Evolutionary conservation across 2,329 filamentous ascomycete genomes (phyloP).

Genomic region (Neoarthrinium moseri): DNA sequence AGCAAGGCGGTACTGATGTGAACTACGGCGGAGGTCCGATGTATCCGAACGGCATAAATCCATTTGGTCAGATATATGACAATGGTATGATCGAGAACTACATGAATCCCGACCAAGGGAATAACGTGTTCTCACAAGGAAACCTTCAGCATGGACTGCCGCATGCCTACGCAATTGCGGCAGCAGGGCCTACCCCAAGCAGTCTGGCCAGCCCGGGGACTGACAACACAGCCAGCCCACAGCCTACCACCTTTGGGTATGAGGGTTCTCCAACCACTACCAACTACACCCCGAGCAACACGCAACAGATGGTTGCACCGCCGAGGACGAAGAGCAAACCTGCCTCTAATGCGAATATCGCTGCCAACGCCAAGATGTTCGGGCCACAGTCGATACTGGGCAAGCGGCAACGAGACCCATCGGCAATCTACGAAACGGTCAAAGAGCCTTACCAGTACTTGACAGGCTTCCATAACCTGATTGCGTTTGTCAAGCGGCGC

Average conservation of each 20-base stretch:
- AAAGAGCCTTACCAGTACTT: slow-evolving; percentile 92
- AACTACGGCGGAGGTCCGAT: slow-evolving; percentile 41
- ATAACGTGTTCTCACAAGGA: slow-evolving; percentile 52
- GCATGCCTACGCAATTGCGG: slow-evolving; percentile 64
- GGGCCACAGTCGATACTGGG: slow-evolving; percentile 51
- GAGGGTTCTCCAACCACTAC: slow-evolving; percentile 53
- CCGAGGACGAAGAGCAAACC: slow-evolving; percentile 44
- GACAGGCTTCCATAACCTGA: slow-evolving; percentile 83
- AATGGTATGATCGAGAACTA: slow-evolving; percentile 52
- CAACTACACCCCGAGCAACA: slow-evolving; percentile 27
- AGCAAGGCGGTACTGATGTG: slow-evolving; percentile 34
- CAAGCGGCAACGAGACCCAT: slow-evolving; percentile 69
- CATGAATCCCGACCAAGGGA: slow-evolving; percentile 48
- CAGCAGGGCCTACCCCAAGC: slow-evolving; percentile 49
- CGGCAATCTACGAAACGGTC: slow-evolving; percentile 83
- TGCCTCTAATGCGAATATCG: slow-evolving; percentile 18
- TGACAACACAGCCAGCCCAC: slow-evolving; percentile 61
- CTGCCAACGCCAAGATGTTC: slow-evolving; percentile 33
- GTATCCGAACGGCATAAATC: slow-evolving; percentile 50
- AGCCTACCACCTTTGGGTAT: slow-evolving; percentile 50
- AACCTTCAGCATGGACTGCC: slow-evolving; percentile 62
- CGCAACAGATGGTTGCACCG: slow-evolving; percentile 30
- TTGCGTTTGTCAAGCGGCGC: slow-evolving; percentile 74
- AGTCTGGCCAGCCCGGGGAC: slow-evolving; percentile 65
- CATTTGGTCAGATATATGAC: slow-evolving; percentile 51